A percentile compares a stretch with the other conserved stretches of the same genome.
phyloP scores from a whole-genome alignment of 345 rosid species.

The Gossypium thurberi region DNA sequence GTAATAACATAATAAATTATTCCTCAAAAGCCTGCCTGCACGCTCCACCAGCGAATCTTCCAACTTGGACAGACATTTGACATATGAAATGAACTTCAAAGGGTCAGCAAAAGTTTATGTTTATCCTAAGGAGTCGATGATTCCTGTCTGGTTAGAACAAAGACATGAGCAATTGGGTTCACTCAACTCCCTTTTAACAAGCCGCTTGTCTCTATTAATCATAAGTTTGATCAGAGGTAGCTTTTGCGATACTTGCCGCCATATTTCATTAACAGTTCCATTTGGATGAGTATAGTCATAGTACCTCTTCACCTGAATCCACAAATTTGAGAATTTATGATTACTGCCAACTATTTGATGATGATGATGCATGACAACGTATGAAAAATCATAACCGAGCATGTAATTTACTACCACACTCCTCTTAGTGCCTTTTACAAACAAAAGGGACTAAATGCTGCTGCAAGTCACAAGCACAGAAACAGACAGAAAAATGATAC shows the following conservation, averaged over 20 bases:
- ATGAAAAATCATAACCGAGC: no score
- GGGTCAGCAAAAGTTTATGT: neutral
- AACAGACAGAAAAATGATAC: neutral
- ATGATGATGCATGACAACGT: neutral
- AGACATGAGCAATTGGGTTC: slow-evolving; percentile 71
- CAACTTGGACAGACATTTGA: neutral
- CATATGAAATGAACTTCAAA: neutral
- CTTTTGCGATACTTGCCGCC: slow-evolving; percentile 83
- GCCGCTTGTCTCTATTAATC: slow-evolving; percentile 82
- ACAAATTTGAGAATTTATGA: neutral
- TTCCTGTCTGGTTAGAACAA: slow-evolving; percentile 68
- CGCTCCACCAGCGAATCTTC: neutral
- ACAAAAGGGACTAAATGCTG: neutral
- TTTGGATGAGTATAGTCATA: slow-evolving; percentile 45
- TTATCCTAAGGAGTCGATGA: slow-evolving; percentile 35
- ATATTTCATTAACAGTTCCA: slow-evolving; percentile 86
- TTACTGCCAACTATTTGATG: neutral
- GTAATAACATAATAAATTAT: neutral
- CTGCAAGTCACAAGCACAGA: neutral
- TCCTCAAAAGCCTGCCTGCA: neutral
- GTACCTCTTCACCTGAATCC: slow-evolving; percentile 61
- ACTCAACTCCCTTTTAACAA: slow-evolving; percentile 40
- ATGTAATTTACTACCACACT: neutral
- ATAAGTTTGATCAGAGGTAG: slow-evolving; percentile 72
- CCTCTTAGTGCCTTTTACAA: neutral